phyloP scores from a whole-genome alignment of 2,329 filamentous ascomycete genomes.

The Sarocladiaceae sp. region DNA sequence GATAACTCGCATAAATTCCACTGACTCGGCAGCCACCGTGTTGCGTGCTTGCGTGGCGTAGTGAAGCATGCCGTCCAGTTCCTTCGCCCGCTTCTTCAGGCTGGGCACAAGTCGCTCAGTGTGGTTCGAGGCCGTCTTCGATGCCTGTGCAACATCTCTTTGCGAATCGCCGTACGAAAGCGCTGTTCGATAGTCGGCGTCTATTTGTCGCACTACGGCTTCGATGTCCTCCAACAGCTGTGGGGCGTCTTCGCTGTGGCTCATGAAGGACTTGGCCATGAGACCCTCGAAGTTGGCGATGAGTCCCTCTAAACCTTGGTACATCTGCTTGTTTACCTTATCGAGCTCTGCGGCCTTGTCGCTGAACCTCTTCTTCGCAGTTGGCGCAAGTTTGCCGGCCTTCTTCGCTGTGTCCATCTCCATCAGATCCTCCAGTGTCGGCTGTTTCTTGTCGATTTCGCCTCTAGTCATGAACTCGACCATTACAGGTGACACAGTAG shows the following conservation, averaged over 20 bases:
- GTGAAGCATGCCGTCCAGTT: conserved; percentile 58
- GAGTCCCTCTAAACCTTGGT: conserved; percentile 56
- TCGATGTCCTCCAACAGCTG: conserved; percentile 81
- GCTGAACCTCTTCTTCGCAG: conserved; percentile 55
- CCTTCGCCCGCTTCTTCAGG: conserved; percentile 49
- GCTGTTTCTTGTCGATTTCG: conserved; percentile 40
- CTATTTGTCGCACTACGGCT: conserved; percentile 79
- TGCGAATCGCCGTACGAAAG: conserved; percentile 63
- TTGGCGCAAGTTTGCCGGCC: conserved; percentile 62
- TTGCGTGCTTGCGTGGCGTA: conserved; percentile 65
- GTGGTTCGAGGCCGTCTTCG: conserved; percentile 59
- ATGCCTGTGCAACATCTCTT: conserved; percentile 55
- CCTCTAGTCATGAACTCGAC: conserved; percentile 57
- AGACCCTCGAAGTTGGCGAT: conserved; percentile 60
- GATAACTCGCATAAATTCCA: conserved; percentile 77
- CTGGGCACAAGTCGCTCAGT: conserved; percentile 59
- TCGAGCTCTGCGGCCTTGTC: conserved; percentile 58
- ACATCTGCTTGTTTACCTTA: conserved; percentile 54
- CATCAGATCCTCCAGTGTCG: conserved; percentile 70
- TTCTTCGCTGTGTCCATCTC: conserved; percentile 69
- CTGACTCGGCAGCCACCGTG: conserved; percentile 57
- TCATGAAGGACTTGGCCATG: conserved; percentile 48
- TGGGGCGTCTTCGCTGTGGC: conserved; percentile 58
- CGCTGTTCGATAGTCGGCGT: conserved; percentile 77
- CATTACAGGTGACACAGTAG: conserved; percentile 64